Base-by-base conservation (phyloP, 257 asterid species). In the Plantago elongata region DNA sequence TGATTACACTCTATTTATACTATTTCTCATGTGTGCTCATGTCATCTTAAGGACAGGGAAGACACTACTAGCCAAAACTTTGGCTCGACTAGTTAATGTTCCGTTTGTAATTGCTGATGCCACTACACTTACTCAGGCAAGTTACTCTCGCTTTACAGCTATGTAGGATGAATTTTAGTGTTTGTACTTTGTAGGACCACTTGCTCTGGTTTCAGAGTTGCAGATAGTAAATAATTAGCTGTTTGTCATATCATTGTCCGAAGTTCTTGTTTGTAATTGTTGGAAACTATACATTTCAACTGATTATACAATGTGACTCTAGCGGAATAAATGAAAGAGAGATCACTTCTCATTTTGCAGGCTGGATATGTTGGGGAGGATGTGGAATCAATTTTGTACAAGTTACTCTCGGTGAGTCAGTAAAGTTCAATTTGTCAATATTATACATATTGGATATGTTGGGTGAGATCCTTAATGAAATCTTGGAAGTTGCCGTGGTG, bases 301-400 rank as follows among this genome's bases (percentile, higher is more conserved):
- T 22, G 27, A 22, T 1, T 22, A 22, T 22, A 22, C 27, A 22
- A 22, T 22, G 27, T 22, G 27, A 22, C 27, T 1, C 2, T 7
- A 34, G 40, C 4, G 40, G 57, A 42, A 54, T 54, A 64, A 47
- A 55, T 9, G 56, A 43, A 29, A 27, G 67, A 54, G 12, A 54
- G n/a, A 17, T 50, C 11, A 56, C 54, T 0, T 62, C 69, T 66
- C 67, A 14, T 76, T 51, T 64, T 77, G 68, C 96, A 92, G 99
- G 99, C 99, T 54, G 99, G 99, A 57, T 93, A 93, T 79, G 99
- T 93, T 59, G 99, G 99, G 70, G 99, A 93, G 74, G 99, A 93
- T 77, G 99, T 93, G 9, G 99, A 93, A 71, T 93, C 99, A 75
- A 93, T 93, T 67, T 81, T 93, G 68, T 89, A 93, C 78, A 93